These are phyloP conservation scores for Cicer chorassanicum DNA, from an alignment of 306 rosid genomes.

Conservation along the genomic window DNA sequence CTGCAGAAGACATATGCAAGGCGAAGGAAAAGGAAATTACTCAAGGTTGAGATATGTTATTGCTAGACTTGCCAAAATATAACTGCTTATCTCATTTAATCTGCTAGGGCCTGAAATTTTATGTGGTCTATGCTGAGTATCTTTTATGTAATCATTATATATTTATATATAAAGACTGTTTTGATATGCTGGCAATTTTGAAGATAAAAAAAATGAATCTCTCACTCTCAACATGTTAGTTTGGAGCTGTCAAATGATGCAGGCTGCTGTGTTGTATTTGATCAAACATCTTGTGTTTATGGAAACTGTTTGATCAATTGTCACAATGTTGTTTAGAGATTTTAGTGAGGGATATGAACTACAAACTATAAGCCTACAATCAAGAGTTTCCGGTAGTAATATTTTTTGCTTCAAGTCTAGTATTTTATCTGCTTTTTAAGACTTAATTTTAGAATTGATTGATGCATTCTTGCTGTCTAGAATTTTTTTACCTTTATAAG, in stretches of 20 bases:
- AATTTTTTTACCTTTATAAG: too few relatives aligned
- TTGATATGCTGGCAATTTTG: constrained; percentile 31
- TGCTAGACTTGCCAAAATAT: constrained; percentile 10
- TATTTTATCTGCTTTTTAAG: too few relatives aligned
- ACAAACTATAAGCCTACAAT: too few relatives aligned
- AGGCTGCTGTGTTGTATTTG: not conserved
- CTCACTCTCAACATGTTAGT: not conserved
- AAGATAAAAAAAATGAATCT: constrained; percentile 16
- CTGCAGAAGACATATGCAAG: constrained; percentile 82
- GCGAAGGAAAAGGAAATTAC: constrained; percentile 84
- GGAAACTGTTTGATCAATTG: not conserved
- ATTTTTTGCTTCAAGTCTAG: too few relatives aligned
- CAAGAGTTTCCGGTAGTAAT: not conserved
- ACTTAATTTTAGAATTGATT: too few relatives aligned
- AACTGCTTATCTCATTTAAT: constrained; percentile 15
- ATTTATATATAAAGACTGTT: not conserved
- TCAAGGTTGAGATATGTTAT: constrained; percentile 54
- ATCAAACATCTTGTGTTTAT: constrained; percentile 27
- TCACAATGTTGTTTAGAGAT: not conserved
- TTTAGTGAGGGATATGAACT: not conserved
- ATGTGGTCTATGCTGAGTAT: constrained; percentile 37
- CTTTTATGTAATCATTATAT: constrained; percentile 28
- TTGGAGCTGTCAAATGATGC: not conserved
- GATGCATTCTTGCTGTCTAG: too few relatives aligned
- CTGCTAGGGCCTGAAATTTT: constrained; percentile 10